These are phyloP conservation scores for Cryphonectria naterciae DNA, from an alignment of 2,329 filamentous ascomycete species.

Conservation along the genomic window DNA sequence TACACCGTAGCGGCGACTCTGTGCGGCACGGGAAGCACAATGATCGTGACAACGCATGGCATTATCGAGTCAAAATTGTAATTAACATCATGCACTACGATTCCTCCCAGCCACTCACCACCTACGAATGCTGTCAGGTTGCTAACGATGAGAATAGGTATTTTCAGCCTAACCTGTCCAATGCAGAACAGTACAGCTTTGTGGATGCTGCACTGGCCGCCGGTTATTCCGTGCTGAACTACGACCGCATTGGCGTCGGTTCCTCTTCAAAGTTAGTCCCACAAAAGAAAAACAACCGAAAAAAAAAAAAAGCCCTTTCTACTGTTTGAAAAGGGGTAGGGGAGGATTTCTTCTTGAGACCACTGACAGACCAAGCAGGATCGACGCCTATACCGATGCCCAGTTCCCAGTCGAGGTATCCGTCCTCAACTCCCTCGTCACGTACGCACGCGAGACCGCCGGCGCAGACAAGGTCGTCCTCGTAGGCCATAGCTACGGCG, in stretches of 20 bases:
- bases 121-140: not conserved
- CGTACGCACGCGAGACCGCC: conserved; percentile 32
- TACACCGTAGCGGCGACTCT: conserved; percentile 37
- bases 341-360: not conserved
- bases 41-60: conserved; percentile 36
- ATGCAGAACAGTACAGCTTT: conserved; percentile 34
- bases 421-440: conserved; percentile 36
- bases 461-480: conserved; percentile 36
- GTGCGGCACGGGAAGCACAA: conserved; percentile 35
- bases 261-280: conserved; percentile 37
- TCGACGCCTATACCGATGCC: conserved; percentile 35
- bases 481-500: conserved; percentile 39
- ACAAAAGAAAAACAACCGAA: no score
- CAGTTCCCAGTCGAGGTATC: conserved; percentile 40
- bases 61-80: conserved; percentile 39
- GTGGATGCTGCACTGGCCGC: conserved; percentile 35
- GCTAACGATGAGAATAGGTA: conserved; percentile 31
- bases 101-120: not conserved
- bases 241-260: conserved; percentile 39
- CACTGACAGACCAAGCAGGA: conserved; percentile 23
- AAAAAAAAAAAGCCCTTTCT: no score
- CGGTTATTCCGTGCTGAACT: conserved; percentile 39
- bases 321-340: not conserved
- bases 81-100: conserved; percentile 21
- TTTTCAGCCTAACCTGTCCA: conserved; percentile 34